Conservation (phyloP, 306 rosid genomes). For the Malus orientalis region DNA sequence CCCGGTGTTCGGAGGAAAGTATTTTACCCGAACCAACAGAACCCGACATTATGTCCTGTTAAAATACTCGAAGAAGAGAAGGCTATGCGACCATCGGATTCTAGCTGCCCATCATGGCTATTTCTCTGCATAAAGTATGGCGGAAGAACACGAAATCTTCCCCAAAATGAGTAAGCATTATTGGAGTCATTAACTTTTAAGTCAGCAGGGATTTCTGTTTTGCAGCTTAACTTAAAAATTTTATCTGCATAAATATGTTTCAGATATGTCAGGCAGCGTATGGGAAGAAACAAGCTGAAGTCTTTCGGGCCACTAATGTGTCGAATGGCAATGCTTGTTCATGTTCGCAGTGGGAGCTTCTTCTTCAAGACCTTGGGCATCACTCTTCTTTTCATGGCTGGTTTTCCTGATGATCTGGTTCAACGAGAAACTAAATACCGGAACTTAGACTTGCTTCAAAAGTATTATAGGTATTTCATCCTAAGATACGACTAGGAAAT, state of each 20-base stretch:
- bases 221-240: background rate
- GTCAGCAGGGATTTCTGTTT: background rate
- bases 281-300: slow-evolving; percentile 94
- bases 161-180: slow-evolving; percentile 79
- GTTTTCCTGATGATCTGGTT: slow-evolving; percentile 73
- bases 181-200: background rate
- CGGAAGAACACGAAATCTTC: slow-evolving; percentile 89
- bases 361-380: slow-evolving; percentile 90
- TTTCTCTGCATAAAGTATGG: slow-evolving; percentile 93
- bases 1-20: slow-evolving; percentile 64
- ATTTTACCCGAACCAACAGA: slow-evolving; percentile 53
- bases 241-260: slow-evolving; percentile 5
- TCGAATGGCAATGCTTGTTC: slow-evolving; percentile 50
- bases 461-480: slow-evolving; percentile 67
- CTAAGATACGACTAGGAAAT: background rate
- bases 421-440: slow-evolving; percentile 79
- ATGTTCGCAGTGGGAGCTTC: slow-evolving; percentile 79
- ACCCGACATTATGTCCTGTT: slow-evolving; percentile 60
- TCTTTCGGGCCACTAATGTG: slow-evolving; percentile 57
- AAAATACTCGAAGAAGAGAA: slow-evolving; percentile 76
- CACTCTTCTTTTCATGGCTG: slow-evolving; percentile 86
- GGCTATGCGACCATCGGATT: slow-evolving; percentile 74
- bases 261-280: slow-evolving; percentile 57
- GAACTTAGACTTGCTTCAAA: slow-evolving; percentile 76
- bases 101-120: slow-evolving; percentile 69